Evolutionary conservation across 1,284 basidiomycete species (phyloP).

Genomic region (Ceratobasidium sp.): DNA sequence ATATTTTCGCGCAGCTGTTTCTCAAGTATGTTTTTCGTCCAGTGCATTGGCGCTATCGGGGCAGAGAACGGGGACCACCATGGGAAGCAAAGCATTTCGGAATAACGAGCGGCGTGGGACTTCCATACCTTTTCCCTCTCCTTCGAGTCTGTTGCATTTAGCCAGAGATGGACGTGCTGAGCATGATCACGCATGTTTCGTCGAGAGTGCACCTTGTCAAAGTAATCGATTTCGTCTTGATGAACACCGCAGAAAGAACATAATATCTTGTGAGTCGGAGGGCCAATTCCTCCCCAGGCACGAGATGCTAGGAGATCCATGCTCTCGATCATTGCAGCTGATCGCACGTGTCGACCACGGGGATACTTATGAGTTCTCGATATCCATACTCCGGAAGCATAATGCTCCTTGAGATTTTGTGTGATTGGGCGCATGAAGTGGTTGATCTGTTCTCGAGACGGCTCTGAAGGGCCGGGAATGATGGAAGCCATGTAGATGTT

Average conservation of each 20-base stretch:
- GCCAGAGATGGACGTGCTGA: slow-evolving; percentile 7
- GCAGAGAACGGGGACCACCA: slow-evolving; percentile 3
- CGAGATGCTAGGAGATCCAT: neutral
- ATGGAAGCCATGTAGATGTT: slow-evolving; percentile 60
- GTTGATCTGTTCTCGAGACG: slow-evolving; percentile 52
- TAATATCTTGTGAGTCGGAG: neutral
- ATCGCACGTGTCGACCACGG: slow-evolving; percentile 9
- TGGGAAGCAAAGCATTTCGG: neutral
- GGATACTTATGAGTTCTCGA: slow-evolving; percentile 35
- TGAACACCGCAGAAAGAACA: neutral
- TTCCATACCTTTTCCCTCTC: neutral
- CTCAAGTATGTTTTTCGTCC: slow-evolving; percentile 1
- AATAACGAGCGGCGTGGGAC: neutral
- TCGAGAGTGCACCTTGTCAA: neutral
- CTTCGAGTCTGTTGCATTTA: neutral
- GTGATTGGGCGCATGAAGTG: slow-evolving; percentile 55
- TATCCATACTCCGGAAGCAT: slow-evolving; percentile 55
- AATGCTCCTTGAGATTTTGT: slow-evolving; percentile 54
- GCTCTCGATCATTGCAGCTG: neutral
- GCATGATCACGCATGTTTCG: neutral
- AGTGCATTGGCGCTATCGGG: slow-evolving; percentile 2
- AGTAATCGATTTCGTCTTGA: neutral
- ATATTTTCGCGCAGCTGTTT: slow-evolving; percentile 9
- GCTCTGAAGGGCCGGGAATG: slow-evolving; percentile 54
- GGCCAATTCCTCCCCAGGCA: neutral